A percentile compares a stretch with the other conserved stretches of the same genome.
Conservation (phyloP, 2,329 filamentous ascomycete genomes). For the Colletotrichum chlorophyti region DNA sequence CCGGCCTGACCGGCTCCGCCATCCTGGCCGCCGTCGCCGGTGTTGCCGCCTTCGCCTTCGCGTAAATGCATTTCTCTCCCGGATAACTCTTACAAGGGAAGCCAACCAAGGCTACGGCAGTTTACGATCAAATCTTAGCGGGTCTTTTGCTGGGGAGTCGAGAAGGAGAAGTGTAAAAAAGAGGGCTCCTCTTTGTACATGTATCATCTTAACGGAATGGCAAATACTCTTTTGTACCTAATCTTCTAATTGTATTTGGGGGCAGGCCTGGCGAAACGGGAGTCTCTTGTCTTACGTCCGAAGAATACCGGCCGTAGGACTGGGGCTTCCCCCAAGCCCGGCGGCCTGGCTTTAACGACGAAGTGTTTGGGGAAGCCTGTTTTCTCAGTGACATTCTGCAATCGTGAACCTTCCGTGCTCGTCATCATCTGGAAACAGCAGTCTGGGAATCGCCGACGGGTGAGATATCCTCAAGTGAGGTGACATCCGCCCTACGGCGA, state of each 20-base stretch:
- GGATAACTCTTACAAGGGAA: slow-evolving; percentile 43
- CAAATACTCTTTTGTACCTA: slow-evolving; percentile 47
- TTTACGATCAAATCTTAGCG: slow-evolving; percentile 43
- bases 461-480: slow-evolving; percentile 18
- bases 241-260: slow-evolving; percentile 53
- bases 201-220: slow-evolving; percentile 33
- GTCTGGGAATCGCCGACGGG: background rate
- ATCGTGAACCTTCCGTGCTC: background rate
- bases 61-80: slow-evolving; percentile 50
- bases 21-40: slow-evolving; percentile 62
- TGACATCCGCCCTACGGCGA: slow-evolving; percentile 1
- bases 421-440: background rate
- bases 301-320: slow-evolving; percentile 4
- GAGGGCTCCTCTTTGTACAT: slow-evolving; percentile 30
- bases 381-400: background rate
- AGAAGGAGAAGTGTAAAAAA: slow-evolving; percentile 42
- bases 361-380: slow-evolving; percentile 18
- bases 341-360: slow-evolving; percentile 28
- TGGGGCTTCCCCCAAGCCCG: background rate
- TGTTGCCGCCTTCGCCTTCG: slow-evolving; percentile 60
- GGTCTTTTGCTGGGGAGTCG: slow-evolving; percentile 32
- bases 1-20: slow-evolving; percentile 59
- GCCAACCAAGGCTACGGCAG: slow-evolving; percentile 48
- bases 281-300: background rate
- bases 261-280: background rate